A percentile compares a stretch with the other conserved stretches of the same genome.
Evolutionary conservation across 495 filamentous ascomycete genomes (phyloP).

Genomic region (Neurospora intermedia): DNA sequence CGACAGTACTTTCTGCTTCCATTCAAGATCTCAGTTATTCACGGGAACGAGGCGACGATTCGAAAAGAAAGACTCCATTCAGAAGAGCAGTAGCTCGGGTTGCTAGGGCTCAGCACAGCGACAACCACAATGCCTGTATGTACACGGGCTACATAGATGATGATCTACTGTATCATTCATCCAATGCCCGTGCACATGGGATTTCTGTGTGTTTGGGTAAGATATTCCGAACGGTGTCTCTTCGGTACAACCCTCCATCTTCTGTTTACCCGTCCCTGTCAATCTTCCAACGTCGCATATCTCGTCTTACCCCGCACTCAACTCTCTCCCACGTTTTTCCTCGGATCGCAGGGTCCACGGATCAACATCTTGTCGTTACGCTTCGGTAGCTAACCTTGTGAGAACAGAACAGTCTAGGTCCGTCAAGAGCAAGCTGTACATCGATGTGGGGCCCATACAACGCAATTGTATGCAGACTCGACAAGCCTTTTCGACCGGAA

Average conservation of each 20-base stretch:
- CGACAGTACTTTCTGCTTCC: too few relatives aligned
- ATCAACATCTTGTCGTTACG: background rate
- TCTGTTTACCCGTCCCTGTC: background rate
- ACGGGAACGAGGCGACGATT: too few relatives aligned
- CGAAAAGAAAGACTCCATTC: too few relatives aligned
- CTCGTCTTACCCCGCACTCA: background rate
- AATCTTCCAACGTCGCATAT: background rate
- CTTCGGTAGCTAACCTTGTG: background rate
- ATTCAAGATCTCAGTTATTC: too few relatives aligned
- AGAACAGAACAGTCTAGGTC: background rate
- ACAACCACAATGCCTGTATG: too few relatives aligned
- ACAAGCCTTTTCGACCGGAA: background rate
- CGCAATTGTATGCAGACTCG: background rate
- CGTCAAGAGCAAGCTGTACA: background rate
- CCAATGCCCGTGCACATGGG: background rate
- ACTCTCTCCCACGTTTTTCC: background rate
- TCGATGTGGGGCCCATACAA: background rate
- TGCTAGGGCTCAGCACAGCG: too few relatives aligned
- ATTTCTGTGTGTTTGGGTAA: background rate
- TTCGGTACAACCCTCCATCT: background rate
- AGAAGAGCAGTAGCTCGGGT: background rate
- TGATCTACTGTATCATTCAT: too few relatives aligned
- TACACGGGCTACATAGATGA: too few relatives aligned
- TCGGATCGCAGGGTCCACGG: background rate
- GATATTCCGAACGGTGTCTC: background rate